Evolutionary conservation across 495 filamentous ascomycete genomes (phyloP).

Genomic region (Penicillium tannophilum): DNA sequence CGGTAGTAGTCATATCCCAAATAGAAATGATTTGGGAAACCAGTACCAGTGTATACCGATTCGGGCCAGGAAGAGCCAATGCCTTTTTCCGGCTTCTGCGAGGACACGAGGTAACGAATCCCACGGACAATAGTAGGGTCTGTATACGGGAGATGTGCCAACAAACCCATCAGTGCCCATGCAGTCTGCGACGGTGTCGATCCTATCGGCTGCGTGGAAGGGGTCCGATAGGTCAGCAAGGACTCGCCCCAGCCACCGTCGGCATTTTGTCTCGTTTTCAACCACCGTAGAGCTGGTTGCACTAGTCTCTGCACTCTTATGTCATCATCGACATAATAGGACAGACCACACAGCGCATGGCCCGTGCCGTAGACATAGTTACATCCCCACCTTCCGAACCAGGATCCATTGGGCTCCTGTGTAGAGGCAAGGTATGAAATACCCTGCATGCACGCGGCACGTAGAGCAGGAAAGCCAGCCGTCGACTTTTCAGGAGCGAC

Average conservation of each 20-base stretch:
- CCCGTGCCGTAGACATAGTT: slow-evolving; percentile 45
- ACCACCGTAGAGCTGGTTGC: slow-evolving; percentile 19
- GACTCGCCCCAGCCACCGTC: slow-evolving; percentile 44
- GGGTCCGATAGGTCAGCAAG: slow-evolving; percentile 27
- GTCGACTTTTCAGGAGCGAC: not conserved
- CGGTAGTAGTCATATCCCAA: slow-evolving; percentile 37
- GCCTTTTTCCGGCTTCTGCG: not conserved
- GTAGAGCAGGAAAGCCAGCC: not conserved
- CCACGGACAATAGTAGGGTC: not conserved
- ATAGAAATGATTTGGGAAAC: slow-evolving; percentile 41
- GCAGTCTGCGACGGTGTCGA: slow-evolving; percentile 38
- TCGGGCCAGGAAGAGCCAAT: slow-evolving; percentile 30
- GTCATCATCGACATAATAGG: slow-evolving; percentile 7
- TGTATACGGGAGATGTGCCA: slow-evolving; percentile 22
- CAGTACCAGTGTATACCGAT: slow-evolving; percentile 33
- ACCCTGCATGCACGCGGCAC: not conserved
- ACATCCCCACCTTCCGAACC: slow-evolving; percentile 41
- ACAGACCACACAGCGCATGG: slow-evolving; percentile 35
- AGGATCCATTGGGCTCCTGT: slow-evolving; percentile 33
- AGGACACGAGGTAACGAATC: not conserved
- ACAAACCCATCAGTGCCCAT: slow-evolving; percentile 37
- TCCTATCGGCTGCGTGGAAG: not conserved
- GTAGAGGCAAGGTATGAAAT: slow-evolving; percentile 6
- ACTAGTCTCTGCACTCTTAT: too few relatives aligned
- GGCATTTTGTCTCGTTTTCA: slow-evolving; percentile 31